Conservation (phyloP, 768 basidiomycete genomes). For the Pulveroboletus sp. region DNA sequence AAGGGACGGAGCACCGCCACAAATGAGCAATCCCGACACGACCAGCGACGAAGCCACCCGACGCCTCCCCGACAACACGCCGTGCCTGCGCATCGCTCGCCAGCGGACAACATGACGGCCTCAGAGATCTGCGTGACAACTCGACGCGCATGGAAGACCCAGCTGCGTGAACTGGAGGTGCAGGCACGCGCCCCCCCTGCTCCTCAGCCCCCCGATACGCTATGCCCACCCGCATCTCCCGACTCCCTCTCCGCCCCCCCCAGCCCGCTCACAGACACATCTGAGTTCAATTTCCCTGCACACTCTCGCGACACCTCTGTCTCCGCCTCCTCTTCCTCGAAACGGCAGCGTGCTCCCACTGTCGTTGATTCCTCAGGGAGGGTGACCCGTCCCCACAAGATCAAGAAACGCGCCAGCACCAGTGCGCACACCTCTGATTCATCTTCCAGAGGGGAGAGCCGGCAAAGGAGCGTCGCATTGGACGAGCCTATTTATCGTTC, state of each 20-base stretch:
- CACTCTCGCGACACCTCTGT: conserved; percentile 18
- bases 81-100: neutral
- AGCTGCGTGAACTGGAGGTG: conserved; percentile 14
- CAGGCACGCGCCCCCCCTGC: neutral
- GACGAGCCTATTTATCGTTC: conserved; percentile 52
- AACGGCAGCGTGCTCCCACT: conserved; percentile 18
- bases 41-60: neutral
- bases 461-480: conserved; percentile 35
- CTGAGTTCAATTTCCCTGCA: conserved; percentile 11
- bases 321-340: conserved; percentile 24
- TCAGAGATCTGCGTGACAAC: conserved; percentile 27
- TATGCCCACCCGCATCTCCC: conserved; percentile 15
- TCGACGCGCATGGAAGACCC: conserved; percentile 26
- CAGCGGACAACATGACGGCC: conserved; percentile 10
- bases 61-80: neutral
- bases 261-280: conserved; percentile 24
- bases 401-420: conserved; percentile 22
- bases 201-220: neutral
- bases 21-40: conserved; percentile 5
- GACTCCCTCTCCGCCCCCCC: conserved; percentile 13
- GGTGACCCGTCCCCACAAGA: conserved; percentile 15
- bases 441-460: conserved; percentile 43
- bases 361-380: conserved; percentile 1
- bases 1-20: conserved; percentile 18
- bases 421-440: conserved; percentile 28